These are phyloP conservation scores for Amylocystis lapponica DNA, from an alignment of 768 basidiomycete genomes.

Conservation along the genomic window DNA sequence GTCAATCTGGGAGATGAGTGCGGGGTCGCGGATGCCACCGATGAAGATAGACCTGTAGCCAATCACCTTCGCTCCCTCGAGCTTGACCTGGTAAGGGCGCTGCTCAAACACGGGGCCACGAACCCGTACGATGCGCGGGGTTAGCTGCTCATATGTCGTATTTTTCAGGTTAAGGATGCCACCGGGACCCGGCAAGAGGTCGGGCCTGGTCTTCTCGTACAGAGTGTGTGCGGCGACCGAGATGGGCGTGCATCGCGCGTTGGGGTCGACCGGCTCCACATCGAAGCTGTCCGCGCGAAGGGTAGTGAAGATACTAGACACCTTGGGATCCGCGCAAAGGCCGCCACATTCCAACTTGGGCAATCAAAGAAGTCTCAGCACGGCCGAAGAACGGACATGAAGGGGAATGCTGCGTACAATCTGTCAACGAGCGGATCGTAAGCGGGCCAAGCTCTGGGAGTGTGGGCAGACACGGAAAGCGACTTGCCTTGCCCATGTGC, in stretches of 20 bases:
- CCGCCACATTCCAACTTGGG: background rate
- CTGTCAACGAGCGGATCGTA: too few relatives aligned
- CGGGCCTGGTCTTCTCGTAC: constrained; percentile 1
- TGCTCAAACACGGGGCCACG: background rate
- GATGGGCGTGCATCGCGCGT: background rate
- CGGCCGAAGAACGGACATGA: background rate
- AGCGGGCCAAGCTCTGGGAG: background rate
- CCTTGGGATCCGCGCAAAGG: background rate
- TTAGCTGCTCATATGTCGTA: background rate
- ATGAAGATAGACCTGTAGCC: background rate
- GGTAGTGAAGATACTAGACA: background rate
- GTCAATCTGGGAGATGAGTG: background rate
- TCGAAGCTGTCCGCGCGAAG: constrained; percentile 1
- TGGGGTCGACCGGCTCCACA: background rate
- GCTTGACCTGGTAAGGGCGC: background rate
- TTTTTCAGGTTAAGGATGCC: background rate
- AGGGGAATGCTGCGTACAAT: too few relatives aligned
- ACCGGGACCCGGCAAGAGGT: background rate
- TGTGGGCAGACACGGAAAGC: background rate
- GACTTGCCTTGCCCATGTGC: constrained; percentile 1
- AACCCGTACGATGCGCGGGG: background rate
- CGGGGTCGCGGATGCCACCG: background rate
- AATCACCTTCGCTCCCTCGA: constrained; percentile 1
- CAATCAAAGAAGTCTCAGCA: background rate
- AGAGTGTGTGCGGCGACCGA: constrained; percentile 1